Base-by-base conservation (phyloP, 192 early-diverging fungal species). In the Coemansia sp. region DNA sequence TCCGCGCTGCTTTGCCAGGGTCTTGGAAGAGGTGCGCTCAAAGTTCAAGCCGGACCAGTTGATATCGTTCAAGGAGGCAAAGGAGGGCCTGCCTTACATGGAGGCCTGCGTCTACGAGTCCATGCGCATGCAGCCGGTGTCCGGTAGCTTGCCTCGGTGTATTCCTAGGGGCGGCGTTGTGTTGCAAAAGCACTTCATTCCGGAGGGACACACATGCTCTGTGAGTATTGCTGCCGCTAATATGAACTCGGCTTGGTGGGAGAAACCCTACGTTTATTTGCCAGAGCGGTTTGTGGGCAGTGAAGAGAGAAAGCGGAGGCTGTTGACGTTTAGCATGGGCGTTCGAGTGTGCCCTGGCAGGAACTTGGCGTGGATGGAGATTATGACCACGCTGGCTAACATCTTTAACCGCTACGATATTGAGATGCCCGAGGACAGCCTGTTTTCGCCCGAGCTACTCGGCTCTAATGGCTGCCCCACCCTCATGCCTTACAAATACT, bases 61-160 rank as follows among this genome's bases (percentile, higher is more conserved):
- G 40, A 76, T 82, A n/a, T 38, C 56, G 0, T 76, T 56, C 21
- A 31, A 39, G 5, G 79, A 72, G 35, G 73, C 79, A 6, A 60
- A 62, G 10, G 34, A 26, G 35, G 45, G 42, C 0, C 38, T 82
- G 55, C 67, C 74, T 14, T 82, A 65, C n/a, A 38, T 82, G 2
- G 74, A 82, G 40, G 79, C 79, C 1, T 75, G 73, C 33, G 51
- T 76, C 16, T 76, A 73, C 53, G 79, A 82, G 53, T 59, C 79
- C 8, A 50, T 82, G 69, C 73, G 79, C 2, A 37, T 79, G 37
- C 60, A 65, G 9, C 68, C 77, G 0, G 65, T 70, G 6, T 40
- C 67, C 3, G 48, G 60, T 20, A 74, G 71, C 24, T 50, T 81
- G 62, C 69, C 78, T 16, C 50, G 79, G 28, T 38, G 37, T 18